Base-by-base conservation (phyloP, 768 basidiomycete genomes). In the Hericium erinaceus region DNA sequence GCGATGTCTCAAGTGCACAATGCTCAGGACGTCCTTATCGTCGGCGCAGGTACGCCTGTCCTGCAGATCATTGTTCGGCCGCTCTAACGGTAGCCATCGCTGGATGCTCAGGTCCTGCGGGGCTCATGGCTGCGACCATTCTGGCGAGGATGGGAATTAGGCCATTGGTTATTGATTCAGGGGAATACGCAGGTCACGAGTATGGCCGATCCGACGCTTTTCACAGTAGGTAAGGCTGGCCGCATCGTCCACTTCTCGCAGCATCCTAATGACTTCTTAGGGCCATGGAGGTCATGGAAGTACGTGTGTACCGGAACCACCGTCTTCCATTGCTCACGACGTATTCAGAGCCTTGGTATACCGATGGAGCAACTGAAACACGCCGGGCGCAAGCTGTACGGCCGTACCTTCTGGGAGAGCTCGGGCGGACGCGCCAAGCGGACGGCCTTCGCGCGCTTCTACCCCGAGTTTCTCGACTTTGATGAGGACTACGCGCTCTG, bases 361-460 rank as follows among this genome's bases (percentile, higher is more conserved):
- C 57, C 57, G 15, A 57, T 57, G 48, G 57, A 57, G 39, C 57
- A 57, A 24, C 50, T 57, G 18, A 39, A 52, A 24, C 57, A 57
- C 38, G 50, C 50, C 37, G 57, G 57, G 18, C 24, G 49, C 16
- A 57, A 57, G 26, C 24, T 57, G 7, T 57, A 57, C 48, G 49
- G 50, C 11, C 49, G 57, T 28, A 37, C 57, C 22, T 57, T 57
- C 57, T 57, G 57, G 57, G 57, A 57, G 44, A 52, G 52, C 37
- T 57, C 57, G 3, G 39, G 48, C 22, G 51, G 40, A 8, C 16
- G 37, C 13, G 33, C 20, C 9, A 44, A 48, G 22, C 57, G 57
- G 2, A 57, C 57, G 1, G 57, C 18, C 12, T 57, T 53, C 18
- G 57, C 57, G 2, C 57, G 50, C 50, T 52, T 57, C 39, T 57